phyloP scores from a whole-genome alignment of 2,329 filamentous ascomycete genomes.

The Fusarium goolgardi region DNA sequence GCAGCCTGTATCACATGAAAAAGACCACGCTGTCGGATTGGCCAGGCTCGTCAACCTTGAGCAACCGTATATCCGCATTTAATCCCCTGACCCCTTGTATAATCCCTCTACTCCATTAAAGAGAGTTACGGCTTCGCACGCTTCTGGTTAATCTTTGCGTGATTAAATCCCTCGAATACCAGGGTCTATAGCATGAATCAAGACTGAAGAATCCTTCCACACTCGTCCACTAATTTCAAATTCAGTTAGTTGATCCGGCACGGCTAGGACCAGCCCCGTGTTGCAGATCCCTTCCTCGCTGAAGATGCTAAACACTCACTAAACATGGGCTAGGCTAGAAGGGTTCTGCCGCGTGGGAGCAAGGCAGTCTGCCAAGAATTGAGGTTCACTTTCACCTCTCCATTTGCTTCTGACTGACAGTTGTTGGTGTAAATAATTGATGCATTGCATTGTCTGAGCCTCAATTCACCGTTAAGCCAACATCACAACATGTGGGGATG shows the following conservation, averaged over 20 bases:
- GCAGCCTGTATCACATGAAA: not conserved
- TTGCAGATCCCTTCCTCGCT: slow-evolving; percentile 11
- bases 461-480: not conserved
- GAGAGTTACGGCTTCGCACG: not conserved
- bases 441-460: not conserved
- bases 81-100: not conserved
- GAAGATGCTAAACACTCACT: not conserved
- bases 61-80: not conserved
- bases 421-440: not conserved
- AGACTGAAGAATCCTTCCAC: not conserved
- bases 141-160: not conserved
- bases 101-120: not conserved
- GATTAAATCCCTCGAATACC: not conserved
- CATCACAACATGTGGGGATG: not conserved
- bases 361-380: not conserved
- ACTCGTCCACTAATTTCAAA: slow-evolving; percentile 6
- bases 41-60: not conserved
- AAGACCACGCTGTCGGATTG: not conserved
- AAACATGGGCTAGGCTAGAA: slow-evolving; percentile 2
- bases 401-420: not conserved
- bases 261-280: not conserved
- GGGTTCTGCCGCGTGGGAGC: not conserved
- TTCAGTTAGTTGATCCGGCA: slow-evolving; percentile 13
- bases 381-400: not conserved
- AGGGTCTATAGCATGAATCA: slow-evolving; percentile 2